A percentile compares a stretch with the other conserved stretches of the same genome.
Evolutionary conservation across 1,139 yeast species (phyloP).

Genomic region (Sugiyamaella paludigena): DNA sequence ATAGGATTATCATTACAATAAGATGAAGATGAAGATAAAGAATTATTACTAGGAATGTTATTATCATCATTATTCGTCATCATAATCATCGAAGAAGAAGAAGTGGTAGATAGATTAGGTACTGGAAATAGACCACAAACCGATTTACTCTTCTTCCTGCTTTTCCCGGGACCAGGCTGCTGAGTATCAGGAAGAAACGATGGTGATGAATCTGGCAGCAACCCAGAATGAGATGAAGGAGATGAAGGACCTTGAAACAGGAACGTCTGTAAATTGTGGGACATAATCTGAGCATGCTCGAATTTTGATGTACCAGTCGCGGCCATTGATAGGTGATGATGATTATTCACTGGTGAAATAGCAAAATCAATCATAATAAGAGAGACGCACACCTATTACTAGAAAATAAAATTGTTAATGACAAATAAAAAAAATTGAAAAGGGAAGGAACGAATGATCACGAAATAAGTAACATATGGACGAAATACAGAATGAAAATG

Average conservation of each 20-base stretch:
- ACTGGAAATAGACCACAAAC: slow-evolving; percentile 17
- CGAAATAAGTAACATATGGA: too few relatives aligned
- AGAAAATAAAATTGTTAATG: too few relatives aligned
- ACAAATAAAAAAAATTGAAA: too few relatives aligned
- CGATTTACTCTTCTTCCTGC: slow-evolving; percentile 12
- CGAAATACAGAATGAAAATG: too few relatives aligned
- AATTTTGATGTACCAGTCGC: slow-evolving; percentile 9
- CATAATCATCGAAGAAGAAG: background rate
- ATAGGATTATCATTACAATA: background rate
- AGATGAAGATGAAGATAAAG: slow-evolving; percentile 6
- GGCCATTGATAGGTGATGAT: background rate
- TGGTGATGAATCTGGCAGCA: slow-evolving; percentile 22
- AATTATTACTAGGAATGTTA: background rate
- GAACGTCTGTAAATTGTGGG: slow-evolving; percentile 18
- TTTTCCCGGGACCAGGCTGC: slow-evolving; percentile 20
- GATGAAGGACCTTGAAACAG: slow-evolving; percentile 14
- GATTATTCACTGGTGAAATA: slow-evolving; percentile 12
- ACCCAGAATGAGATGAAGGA: background rate
- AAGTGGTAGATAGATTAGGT: slow-evolving; percentile 12
- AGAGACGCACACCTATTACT: too few relatives aligned
- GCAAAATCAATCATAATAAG: slow-evolving; percentile 15
- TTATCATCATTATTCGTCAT: slow-evolving; percentile 1
- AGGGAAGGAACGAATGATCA: too few relatives aligned
- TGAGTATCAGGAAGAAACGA: slow-evolving; percentile 22
- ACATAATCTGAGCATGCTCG: slow-evolving; percentile 19